phyloP scores from a whole-genome alignment of 768 basidiomycete species.

The Russula earlei region DNA sequence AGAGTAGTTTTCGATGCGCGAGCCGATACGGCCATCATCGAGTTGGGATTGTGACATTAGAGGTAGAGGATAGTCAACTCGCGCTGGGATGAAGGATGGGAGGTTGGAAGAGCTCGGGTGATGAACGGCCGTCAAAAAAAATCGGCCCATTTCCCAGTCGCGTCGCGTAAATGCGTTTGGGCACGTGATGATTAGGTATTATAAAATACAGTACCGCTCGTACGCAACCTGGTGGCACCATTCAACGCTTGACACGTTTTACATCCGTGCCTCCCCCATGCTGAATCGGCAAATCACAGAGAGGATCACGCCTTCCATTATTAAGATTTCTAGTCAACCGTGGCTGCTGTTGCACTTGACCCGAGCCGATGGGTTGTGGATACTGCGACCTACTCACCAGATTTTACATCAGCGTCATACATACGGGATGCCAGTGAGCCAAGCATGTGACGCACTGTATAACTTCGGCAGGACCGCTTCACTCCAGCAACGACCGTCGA shows the following conservation, averaged over 20 bases:
- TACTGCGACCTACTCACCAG: neutral
- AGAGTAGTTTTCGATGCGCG: constrained; percentile 77
- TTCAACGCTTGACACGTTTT: constrained; percentile 16
- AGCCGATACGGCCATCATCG: constrained; percentile 31
- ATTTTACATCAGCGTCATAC: too few species aligned
- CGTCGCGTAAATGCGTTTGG: neutral
- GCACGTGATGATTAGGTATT: too few species aligned
- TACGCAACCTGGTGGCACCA: neutral
- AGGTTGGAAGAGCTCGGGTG: neutral
- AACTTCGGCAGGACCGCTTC: constrained; percentile 15
- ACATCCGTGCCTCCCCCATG: constrained; percentile 8
- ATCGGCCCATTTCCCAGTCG: constrained; percentile 4
- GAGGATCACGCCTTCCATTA: constrained; percentile 2
- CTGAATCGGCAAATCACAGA: constrained; percentile 9
- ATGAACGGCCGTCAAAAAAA: constrained; percentile 3
- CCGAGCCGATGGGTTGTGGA: neutral
- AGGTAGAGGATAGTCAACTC: neutral
- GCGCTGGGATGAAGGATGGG: neutral
- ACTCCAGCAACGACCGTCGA: neutral
- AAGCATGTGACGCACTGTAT: constrained; percentile 5
- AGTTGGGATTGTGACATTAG: constrained; percentile 18
- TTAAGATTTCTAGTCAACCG: neutral
- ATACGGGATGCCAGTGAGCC: neutral
- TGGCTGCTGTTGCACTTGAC: constrained; percentile 9
- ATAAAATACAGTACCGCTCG: neutral